Conservation (phyloP, 192 early-diverging fungal species). For the Backusella tuberculispora region DNA sequence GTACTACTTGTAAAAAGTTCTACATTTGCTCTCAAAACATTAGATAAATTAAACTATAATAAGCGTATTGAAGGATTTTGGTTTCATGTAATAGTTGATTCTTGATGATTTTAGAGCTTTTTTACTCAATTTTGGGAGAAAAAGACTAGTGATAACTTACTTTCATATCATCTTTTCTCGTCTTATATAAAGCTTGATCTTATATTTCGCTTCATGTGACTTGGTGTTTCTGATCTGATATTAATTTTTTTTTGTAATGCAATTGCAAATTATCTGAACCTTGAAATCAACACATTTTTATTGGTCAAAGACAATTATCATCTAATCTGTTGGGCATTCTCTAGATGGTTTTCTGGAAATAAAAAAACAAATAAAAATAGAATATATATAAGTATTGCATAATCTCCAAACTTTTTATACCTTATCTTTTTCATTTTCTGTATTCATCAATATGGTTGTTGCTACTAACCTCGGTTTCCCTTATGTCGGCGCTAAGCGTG, state of each 20-base stretch:
- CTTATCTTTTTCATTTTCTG: neutral
- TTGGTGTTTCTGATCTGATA: neutral
- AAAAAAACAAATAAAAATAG: neutral
- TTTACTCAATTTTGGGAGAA: neutral
- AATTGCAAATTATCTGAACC: neutral
- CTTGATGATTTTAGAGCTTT: neutral
- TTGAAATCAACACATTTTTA: neutral
- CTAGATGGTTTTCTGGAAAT: neutral
- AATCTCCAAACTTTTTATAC: neutral
- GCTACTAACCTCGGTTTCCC: conserved; percentile 80
- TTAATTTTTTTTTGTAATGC: neutral
- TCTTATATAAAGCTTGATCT: neutral
- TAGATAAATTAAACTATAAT: too few relatives aligned
- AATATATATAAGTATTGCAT: neutral
- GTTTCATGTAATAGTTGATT: neutral
- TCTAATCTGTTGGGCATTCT: conserved; percentile 3
- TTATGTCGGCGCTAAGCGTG: conserved; percentile 92
- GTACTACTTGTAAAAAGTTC: too few relatives aligned
- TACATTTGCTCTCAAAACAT: too few relatives aligned
- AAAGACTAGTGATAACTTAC: neutral
- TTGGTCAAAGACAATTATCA: neutral
- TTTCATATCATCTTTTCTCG: neutral
- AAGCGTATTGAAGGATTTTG: neutral
- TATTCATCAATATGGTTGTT: conserved; percentile 36
- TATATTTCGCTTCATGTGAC: neutral